phyloP scores from a whole-genome alignment of 2,329 filamentous ascomycete genomes.

The Phoma sp. region DNA sequence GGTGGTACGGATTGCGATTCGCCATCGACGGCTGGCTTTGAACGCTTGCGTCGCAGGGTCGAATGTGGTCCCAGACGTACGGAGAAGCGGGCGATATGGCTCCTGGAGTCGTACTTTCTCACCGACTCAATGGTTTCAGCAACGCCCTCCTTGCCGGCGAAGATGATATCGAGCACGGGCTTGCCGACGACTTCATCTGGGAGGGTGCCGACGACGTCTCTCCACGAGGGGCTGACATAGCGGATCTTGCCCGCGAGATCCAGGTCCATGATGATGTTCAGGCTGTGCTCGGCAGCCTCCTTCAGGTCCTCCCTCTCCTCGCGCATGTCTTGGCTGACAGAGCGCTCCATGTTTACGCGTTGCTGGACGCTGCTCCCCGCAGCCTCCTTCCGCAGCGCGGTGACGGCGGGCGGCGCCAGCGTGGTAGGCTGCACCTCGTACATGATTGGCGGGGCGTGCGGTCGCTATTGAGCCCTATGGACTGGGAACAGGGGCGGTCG shows the following conservation, averaged over 20 bases:
- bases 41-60: constrained; percentile 41
- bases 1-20: constrained; percentile 41
- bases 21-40: constrained; percentile 32
- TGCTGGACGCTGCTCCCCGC: constrained; percentile 28
- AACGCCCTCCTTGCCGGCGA: constrained; percentile 82
- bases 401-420: constrained; percentile 54
- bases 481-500: constrained; percentile 28
- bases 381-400: constrained; percentile 53
- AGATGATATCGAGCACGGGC: constrained; percentile 79
- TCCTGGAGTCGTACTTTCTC: constrained; percentile 86
- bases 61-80: constrained; percentile 48
- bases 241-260: constrained; percentile 88
- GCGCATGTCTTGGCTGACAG: constrained; percentile 87
- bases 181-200: constrained; percentile 76
- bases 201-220: constrained; percentile 84
- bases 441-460: constrained; percentile 26
- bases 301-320: constrained; percentile 93
- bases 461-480: neutral
- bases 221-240: constrained; percentile 97
- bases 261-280: constrained; percentile 95
- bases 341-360: constrained; percentile 61
- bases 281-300: constrained; percentile 92
- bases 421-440: constrained; percentile 40
- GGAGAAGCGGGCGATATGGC: constrained; percentile 70
- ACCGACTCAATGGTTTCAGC: constrained; percentile 84